Conservation (phyloP, 495 filamentous ascomycete genomes). For the Cairneyella variabilis region DNA sequence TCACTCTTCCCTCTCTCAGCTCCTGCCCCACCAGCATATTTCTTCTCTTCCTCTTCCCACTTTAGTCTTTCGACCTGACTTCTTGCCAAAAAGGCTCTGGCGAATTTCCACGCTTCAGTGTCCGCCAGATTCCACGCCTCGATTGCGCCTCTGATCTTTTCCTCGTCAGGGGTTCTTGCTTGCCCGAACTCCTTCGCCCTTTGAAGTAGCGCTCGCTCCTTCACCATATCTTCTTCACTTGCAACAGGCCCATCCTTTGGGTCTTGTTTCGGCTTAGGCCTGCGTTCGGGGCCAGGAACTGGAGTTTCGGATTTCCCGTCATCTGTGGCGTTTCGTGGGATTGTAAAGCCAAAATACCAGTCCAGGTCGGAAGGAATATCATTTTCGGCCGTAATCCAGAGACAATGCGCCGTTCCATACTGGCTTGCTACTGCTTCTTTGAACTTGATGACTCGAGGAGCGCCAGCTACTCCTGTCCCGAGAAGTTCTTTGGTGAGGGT, state of each 20-base stretch:
- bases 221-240: constrained; percentile 42
- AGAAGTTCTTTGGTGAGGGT: constrained; percentile 69
- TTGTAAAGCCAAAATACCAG: constrained; percentile 84
- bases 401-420: constrained; percentile 48
- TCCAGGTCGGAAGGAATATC: constrained; percentile 61
- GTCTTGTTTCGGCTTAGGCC: constrained; percentile 34
- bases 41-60: constrained; percentile 70
- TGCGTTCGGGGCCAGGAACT: constrained; percentile 30
- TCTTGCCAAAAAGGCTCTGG: constrained; percentile 64
- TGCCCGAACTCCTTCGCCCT: constrained; percentile 52
- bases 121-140: constrained; percentile 95
- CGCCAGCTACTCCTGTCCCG: constrained; percentile 53
- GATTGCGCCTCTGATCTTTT: constrained; percentile 53
- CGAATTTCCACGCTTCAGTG: constrained; percentile 90
- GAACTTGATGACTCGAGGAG: constrained; percentile 62
- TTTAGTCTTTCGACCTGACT: constrained; percentile 53
- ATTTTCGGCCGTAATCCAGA: constrained; percentile 81
- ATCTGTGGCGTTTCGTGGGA: constrained; percentile 54
- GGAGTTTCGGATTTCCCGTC: constrained; percentile 50
- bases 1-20: constrained; percentile 29
- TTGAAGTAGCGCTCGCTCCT: constrained; percentile 60
- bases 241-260: constrained; percentile 44
- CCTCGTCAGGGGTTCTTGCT: constrained; percentile 32
- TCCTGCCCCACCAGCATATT: constrained; percentile 54
- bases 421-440: constrained; percentile 78